A percentile compares a stretch with the other conserved stretches of the same genome.
Conservation (phyloP, 805 yeast genomes). For the Torulaspora quercuum region DNA sequence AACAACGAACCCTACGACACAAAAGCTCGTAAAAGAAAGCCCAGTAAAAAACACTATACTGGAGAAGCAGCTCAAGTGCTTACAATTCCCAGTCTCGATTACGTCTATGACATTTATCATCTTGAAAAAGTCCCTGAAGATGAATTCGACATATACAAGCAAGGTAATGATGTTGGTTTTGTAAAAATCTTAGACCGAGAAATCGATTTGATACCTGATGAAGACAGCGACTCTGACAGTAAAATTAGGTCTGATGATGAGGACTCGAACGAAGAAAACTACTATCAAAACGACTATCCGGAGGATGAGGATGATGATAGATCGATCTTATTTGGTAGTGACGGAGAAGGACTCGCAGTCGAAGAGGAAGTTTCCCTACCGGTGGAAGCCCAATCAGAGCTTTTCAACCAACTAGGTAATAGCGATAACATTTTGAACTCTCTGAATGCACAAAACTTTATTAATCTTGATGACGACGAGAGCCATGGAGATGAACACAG, state of each 20-base stretch:
- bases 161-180: constrained; percentile 36
- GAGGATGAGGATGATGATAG: constrained; percentile 79
- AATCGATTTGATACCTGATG: constrained; percentile 37
- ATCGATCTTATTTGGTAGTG: constrained; percentile 38
- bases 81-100: constrained; percentile 49
- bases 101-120: constrained; percentile 88
- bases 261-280: constrained; percentile 88
- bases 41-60: constrained; percentile 23
- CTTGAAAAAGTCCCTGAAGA: constrained; percentile 62
- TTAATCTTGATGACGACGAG: constrained; percentile 34
- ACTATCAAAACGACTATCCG: constrained; percentile 89
- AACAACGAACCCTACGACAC: constrained; percentile 15
- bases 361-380: too few species aligned
- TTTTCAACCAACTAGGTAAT: constrained; percentile 26
- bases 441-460: constrained; percentile 28
- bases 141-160: constrained; percentile 32
- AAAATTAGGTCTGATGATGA: constrained; percentile 60
- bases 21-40: constrained; percentile 22
- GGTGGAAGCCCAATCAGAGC: constrained; percentile 18
- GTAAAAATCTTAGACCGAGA: constrained; percentile 43
- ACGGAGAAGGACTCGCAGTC: constrained; percentile 38
- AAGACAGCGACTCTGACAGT: constrained; percentile 41
- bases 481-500: constrained; percentile 12
- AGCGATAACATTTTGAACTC: constrained; percentile 27
- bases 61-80: constrained; percentile 17